Percentiles rank a stretch among this genome's conserved stretches.
phyloP scores from a whole-genome alignment of 805 yeast species.

The Metschnikowia kunwiensis region DNA sequence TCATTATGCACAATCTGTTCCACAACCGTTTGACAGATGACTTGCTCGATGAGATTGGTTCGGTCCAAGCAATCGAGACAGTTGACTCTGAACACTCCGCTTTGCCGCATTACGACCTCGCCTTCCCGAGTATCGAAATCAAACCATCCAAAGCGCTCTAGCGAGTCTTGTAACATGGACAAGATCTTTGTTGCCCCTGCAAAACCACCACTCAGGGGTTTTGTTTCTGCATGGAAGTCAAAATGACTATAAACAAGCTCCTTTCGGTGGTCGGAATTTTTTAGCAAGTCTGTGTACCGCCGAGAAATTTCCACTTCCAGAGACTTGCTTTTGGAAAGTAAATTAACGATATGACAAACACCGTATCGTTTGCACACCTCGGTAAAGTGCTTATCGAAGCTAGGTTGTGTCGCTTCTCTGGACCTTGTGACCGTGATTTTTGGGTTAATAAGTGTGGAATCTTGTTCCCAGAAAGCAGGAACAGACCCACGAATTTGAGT shows the following conservation, averaged over 20 bases:
- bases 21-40: slow-evolving; percentile 70
- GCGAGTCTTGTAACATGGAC: slow-evolving; percentile 59
- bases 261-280: slow-evolving; percentile 25
- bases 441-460: slow-evolving; percentile 84
- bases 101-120: slow-evolving; percentile 67
- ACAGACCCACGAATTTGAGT: slow-evolving; percentile 93
- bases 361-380: slow-evolving; percentile 73
- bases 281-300: slow-evolving; percentile 60
- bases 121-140: slow-evolving; percentile 58
- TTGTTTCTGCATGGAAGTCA: slow-evolving; percentile 91
- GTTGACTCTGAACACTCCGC: slow-evolving; percentile 89
- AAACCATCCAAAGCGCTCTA: slow-evolving; percentile 80
- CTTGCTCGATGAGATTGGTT: slow-evolving; percentile 86
- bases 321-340: slow-evolving; percentile 70
- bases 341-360: slow-evolving; percentile 82
- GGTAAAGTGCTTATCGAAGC: slow-evolving; percentile 79
- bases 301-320: slow-evolving; percentile 71
- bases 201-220: slow-evolving; percentile 73
- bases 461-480: slow-evolving; percentile 98
- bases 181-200: slow-evolving; percentile 73
- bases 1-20: slow-evolving; percentile 29
- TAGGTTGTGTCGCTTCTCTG: slow-evolving; percentile 86
- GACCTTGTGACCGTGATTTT: slow-evolving; percentile 88
- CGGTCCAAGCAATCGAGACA: slow-evolving; percentile 94
- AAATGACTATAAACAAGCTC: slow-evolving; percentile 65